Evolutionary conservation across 306 rosid species (phyloP).

Genomic region (Pachyrhizus erosus): DNA sequence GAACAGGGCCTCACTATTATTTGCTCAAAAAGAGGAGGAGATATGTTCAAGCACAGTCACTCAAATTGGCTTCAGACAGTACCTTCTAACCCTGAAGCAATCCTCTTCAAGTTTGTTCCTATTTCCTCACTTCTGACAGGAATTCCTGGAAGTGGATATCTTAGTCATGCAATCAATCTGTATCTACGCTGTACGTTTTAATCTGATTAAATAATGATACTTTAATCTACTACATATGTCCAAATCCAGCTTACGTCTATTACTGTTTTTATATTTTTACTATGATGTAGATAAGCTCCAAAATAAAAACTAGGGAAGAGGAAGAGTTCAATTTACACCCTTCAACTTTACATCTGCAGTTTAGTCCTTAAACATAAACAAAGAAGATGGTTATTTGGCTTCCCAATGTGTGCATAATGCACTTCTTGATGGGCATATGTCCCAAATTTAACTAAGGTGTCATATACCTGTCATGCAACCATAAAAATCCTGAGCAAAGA

Average conservation of each 20-base stretch:
- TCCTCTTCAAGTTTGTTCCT: constrained; percentile 90
- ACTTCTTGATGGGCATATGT: neutral
- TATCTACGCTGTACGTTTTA: constrained; percentile 85
- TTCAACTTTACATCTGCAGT: neutral
- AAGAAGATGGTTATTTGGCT: neutral
- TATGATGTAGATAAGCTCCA: neutral
- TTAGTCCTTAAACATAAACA: constrained; percentile 23
- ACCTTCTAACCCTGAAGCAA: constrained; percentile 90
- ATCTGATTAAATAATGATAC: constrained; percentile 13
- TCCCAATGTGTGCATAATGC: constrained; percentile 6
- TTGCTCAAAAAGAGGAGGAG: constrained; percentile 95
- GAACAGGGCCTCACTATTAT: constrained; percentile 85
- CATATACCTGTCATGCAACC: neutral
- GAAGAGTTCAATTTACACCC: neutral
- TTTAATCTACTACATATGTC: constrained; percentile 3
- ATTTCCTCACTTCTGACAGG: constrained; percentile 92
- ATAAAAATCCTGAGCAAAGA: neutral
- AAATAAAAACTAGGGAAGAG: neutral
- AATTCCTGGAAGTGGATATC: constrained; percentile 97
- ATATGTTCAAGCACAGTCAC: constrained; percentile 73
- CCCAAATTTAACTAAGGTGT: neutral
- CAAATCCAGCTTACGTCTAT: constrained; percentile 36
- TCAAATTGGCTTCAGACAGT: constrained; percentile 96
- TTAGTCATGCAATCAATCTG: constrained; percentile 95
- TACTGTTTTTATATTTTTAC: constrained; percentile 15